Conservation (phyloP, 2,329 filamentous ascomycete species). For the Colletotrichum sp. region DNA sequence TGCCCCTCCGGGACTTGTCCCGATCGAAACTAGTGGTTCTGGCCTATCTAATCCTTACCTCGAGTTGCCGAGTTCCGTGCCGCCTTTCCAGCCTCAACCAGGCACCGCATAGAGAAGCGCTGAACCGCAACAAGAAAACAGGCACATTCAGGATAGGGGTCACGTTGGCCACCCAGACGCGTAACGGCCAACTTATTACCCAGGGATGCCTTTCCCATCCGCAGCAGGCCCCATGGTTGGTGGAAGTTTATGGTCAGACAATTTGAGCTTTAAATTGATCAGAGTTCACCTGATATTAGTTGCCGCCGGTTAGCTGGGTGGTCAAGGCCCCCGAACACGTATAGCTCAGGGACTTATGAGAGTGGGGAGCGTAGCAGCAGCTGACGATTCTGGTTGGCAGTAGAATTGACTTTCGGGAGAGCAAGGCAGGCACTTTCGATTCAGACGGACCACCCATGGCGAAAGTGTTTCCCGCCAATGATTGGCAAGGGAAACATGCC, state of each 20-base stretch:
- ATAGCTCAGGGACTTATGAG: background rate
- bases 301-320: background rate
- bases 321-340: background rate
- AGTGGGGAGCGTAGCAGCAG: background rate
- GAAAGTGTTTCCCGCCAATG: background rate
- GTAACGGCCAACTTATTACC: background rate
- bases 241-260: conserved; percentile 14
- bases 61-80: conserved; percentile 18
- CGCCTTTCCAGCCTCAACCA: background rate
- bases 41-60: background rate
- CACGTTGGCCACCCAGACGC: background rate
- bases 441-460: background rate
- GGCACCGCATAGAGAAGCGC: background rate
- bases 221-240: conserved; percentile 2
- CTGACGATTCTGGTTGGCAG: background rate
- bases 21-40: background rate
- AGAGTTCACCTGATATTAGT: background rate
- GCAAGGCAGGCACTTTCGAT: background rate
- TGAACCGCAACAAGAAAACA: background rate
- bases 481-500: background rate
- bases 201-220: background rate
- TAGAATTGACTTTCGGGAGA: background rate
- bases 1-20: background rate
- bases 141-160: background rate
- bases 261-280: conserved; percentile 8